A percentile compares a stretch with the other conserved stretches of the same genome.
Conservation (phyloP, 177 flowering plant species). For the Vitis hybrid region DNA sequence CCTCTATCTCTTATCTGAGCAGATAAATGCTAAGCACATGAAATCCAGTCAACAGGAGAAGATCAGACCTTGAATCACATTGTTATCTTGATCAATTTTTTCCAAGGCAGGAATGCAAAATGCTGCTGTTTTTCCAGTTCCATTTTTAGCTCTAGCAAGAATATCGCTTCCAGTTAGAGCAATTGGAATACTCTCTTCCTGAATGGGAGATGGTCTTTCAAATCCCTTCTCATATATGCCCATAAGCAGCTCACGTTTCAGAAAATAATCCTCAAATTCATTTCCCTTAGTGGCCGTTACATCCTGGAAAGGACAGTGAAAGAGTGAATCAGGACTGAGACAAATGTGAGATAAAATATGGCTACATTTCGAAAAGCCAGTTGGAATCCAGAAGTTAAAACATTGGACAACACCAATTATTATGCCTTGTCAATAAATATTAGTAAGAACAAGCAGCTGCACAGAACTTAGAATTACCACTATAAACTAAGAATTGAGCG, state of each 20-base stretch:
- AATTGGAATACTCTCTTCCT: conserved; percentile 98
- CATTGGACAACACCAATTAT: too few relatives aligned
- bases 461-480: neutral
- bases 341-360: neutral
- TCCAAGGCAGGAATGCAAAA: conserved; percentile 97
- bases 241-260: conserved; percentile 94
- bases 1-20: neutral
- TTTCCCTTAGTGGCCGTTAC: conserved; percentile 98
- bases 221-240: conserved; percentile 99
- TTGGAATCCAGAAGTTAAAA: too few relatives aligned
- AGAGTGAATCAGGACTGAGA: neutral
- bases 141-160: conserved; percentile 97
- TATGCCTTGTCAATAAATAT: neutral
- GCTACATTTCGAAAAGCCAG: neutral
- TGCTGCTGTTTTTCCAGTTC: conserved; percentile 98
- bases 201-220: conserved; percentile 97
- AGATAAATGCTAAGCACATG: neutral
- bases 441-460: neutral
- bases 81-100: conserved; percentile 91
- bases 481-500: neutral
- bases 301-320: conserved; percentile 52
- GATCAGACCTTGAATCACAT: conserved; percentile 85
- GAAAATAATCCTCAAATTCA: conserved; percentile 97
- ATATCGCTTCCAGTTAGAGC: conserved; percentile 97
- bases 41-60: neutral